A percentile compares a stretch with the other conserved stretches of the same genome.
These are phyloP conservation scores for Prunella vulgaris DNA, from an alignment of 257 asterid genomes.

Conservation along the genomic window DNA sequence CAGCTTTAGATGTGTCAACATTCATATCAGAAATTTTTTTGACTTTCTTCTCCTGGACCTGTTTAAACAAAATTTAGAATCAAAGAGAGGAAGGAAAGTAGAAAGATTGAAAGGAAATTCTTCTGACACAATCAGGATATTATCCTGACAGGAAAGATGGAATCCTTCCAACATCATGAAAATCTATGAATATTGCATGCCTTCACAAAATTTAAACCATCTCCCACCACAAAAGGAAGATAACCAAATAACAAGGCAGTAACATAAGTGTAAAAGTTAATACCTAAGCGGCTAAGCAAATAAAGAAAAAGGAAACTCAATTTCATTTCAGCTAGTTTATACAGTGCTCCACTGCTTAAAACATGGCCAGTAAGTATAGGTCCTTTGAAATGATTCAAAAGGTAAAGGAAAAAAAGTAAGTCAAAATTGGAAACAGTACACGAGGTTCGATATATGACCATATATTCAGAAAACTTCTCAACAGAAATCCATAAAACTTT, in stretches of 20 bases:
- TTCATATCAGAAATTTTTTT: slow-evolving; percentile 90
- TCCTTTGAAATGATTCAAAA: background rate
- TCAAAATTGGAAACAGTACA: too few relatives aligned
- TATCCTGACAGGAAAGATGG: background rate
- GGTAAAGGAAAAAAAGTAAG: slow-evolving; percentile 18
- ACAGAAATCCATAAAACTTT: too few relatives aligned
- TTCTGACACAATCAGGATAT: background rate
- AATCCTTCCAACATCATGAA: slow-evolving; percentile 1
- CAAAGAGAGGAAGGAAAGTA: background rate
- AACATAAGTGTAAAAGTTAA: background rate
- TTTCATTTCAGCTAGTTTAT: background rate
- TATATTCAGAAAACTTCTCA: background rate
- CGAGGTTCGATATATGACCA: too few relatives aligned
- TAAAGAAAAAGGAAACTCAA: background rate
- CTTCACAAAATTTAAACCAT: background rate
- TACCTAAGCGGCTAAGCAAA: background rate
- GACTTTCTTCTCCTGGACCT: slow-evolving; percentile 98
- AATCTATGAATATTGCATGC: background rate
- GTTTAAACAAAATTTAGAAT: slow-evolving; percentile 29
- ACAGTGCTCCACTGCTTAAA: slow-evolving; percentile 13
- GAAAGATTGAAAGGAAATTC: background rate
- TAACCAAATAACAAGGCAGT: slow-evolving; percentile 12
- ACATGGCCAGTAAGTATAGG: background rate
- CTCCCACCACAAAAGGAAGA: slow-evolving; percentile 12
- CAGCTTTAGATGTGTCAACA: slow-evolving; percentile 53